These are phyloP conservation scores for Monosporascus sp. DNA, from an alignment of 2,329 filamentous ascomycete species.

Conservation along the genomic window DNA sequence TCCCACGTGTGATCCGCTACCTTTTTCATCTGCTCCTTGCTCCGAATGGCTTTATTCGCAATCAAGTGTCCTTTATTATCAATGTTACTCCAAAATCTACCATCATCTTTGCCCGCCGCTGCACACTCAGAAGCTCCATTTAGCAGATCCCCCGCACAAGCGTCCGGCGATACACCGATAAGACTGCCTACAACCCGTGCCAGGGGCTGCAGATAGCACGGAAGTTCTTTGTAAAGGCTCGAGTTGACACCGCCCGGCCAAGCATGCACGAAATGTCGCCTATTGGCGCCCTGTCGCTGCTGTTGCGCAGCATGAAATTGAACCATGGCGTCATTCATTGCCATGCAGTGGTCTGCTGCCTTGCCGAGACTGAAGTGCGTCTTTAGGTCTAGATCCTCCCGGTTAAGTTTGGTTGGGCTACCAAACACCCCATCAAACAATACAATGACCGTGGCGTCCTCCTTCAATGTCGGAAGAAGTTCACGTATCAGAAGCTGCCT, in stretches of 20 bases:
- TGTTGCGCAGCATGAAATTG: conserved; percentile 27
- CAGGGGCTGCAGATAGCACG: conserved; percentile 22
- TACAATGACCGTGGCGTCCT: conserved; percentile 33
- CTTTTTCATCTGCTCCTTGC: conserved; percentile 20
- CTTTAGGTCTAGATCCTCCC: conserved; percentile 36
- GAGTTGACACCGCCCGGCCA: conserved; percentile 35
- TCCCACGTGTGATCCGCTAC: conserved; percentile 7
- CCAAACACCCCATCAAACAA: conserved; percentile 30
- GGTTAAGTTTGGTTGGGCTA: conserved; percentile 28
- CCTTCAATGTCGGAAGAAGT: conserved; percentile 31
- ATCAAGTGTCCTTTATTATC: conserved; percentile 23
- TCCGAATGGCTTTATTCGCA: conserved; percentile 22
- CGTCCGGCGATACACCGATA: conserved; percentile 19
- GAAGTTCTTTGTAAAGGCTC: conserved; percentile 22
- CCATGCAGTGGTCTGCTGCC: conserved; percentile 31
- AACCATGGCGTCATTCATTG: conserved; percentile 35
- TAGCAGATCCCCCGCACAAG: conserved; percentile 23
- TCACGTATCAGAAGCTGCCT: conserved; percentile 37
- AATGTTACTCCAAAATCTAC: conserved; percentile 22
- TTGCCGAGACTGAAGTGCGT: conserved; percentile 25
- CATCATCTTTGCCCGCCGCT: conserved; percentile 10
- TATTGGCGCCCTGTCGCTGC: conserved; percentile 9
- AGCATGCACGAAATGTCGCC: conserved; percentile 33
- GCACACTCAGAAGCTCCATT: conserved; percentile 12
- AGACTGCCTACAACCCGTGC: conserved; percentile 9